A percentile compares a stretch with the other conserved stretches of the same genome.
These are phyloP conservation scores for Picochlorum sp. DNA, from an alignment of 139 green algal species.

Conservation along the genomic window DNA sequence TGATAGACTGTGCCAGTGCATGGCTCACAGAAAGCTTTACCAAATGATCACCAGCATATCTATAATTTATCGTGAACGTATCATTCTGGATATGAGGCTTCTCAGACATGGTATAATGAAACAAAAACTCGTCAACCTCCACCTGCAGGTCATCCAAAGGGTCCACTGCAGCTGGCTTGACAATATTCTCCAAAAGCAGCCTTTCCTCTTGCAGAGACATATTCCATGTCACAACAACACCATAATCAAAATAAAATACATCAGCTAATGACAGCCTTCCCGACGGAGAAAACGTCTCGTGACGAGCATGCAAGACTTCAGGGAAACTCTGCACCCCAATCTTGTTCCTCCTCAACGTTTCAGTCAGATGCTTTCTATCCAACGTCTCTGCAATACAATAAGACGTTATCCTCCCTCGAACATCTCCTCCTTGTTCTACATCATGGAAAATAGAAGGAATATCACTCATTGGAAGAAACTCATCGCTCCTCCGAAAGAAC, in stretches of 20 bases:
- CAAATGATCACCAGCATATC: slow-evolving; percentile 36
- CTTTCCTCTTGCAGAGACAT: slow-evolving; percentile 38
- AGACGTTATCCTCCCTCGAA: slow-evolving; percentile 42
- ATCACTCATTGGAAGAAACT: too few relatives aligned
- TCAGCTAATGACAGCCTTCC: slow-evolving; percentile 11
- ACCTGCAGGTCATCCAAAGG: slow-evolving; percentile 21
- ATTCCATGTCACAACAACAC: slow-evolving; percentile 61
- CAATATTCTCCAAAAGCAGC: slow-evolving; percentile 12
- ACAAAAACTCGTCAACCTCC: slow-evolving; percentile 39
- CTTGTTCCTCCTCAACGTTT: slow-evolving; percentile 9
- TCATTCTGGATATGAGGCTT: slow-evolving; percentile 76
- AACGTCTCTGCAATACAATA: slow-evolving; percentile 55
- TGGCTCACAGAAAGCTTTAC: slow-evolving; percentile 53
- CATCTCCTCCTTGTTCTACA: slow-evolving; percentile 3
- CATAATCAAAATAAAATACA: slow-evolving; percentile 68
- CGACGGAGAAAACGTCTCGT: slow-evolving; percentile 1
- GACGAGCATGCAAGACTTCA: slow-evolving; percentile 42
- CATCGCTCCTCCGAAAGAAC: too few relatives aligned
- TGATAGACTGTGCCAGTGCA: slow-evolving; percentile 54
- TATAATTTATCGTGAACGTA: slow-evolving; percentile 58
- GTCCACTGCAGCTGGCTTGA: slow-evolving; percentile 26
- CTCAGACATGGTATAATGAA: slow-evolving; percentile 50
- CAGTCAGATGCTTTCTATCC: slow-evolving; percentile 29
- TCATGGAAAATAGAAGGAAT: slow-evolving; percentile 32
- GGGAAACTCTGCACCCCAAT: slow-evolving; percentile 22